phyloP scores from a whole-genome alignment of 768 basidiomycete species.

The Pleurotus sapidus region DNA sequence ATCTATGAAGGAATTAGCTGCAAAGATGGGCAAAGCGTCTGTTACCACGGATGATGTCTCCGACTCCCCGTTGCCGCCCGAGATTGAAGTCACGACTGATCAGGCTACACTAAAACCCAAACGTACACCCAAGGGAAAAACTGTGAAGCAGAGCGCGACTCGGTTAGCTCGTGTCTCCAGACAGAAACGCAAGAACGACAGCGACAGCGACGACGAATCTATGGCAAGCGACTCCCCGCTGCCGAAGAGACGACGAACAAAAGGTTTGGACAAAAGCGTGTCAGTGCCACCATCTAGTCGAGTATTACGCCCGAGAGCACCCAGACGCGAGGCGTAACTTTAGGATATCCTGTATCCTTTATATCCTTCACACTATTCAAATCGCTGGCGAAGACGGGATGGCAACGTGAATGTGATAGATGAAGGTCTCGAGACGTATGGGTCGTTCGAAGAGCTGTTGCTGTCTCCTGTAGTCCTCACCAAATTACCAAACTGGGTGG shows the following conservation, averaged over 20 bases:
- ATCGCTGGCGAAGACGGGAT: no score
- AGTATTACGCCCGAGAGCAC: conserved; percentile 55
- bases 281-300: conserved; percentile 31
- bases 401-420: no score
- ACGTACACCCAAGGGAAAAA: background rate
- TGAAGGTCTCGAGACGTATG: no score
- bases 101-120: background rate
- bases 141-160: background rate
- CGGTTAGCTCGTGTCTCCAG: background rate
- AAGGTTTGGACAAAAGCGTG: conserved; percentile 11
- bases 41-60: background rate
- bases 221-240: conserved; percentile 6
- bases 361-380: no score
- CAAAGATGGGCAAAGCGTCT: conserved; percentile 19
- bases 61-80: background rate
- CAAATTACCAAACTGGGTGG: no score
- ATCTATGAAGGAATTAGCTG: conserved; percentile 66
- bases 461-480: no score
- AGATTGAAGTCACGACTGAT: background rate
- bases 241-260: conserved; percentile 14
- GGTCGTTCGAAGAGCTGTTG: no score
- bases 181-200: background rate
- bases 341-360: conserved; percentile 20
- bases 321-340: conserved; percentile 49
- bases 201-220: background rate